Evolutionary conservation across 1,139 yeast species (phyloP).

Genomic region (Nakaseomyces nivariensis): DNA sequence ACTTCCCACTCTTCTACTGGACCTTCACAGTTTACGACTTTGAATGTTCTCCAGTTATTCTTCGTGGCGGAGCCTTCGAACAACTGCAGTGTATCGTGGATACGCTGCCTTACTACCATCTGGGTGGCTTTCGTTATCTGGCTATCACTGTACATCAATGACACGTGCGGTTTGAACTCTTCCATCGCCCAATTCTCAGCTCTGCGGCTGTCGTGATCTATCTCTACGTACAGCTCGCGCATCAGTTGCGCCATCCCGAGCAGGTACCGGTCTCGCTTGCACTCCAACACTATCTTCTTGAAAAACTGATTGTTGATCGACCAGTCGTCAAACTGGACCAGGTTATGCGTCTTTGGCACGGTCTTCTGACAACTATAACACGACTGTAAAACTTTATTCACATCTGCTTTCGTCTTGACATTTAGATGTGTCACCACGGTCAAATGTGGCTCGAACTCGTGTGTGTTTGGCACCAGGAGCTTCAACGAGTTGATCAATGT

Average conservation of each 20-base stretch:
- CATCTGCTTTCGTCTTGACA: conserved; percentile 44
- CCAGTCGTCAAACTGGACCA: conserved; percentile 30
- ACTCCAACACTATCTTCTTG: conserved; percentile 55
- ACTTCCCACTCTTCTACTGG: conserved; percentile 64
- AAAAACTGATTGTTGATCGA: conserved; percentile 39
- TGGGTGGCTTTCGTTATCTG: conserved; percentile 62
- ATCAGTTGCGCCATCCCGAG: conserved; percentile 59
- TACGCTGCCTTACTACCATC: conserved; percentile 57
- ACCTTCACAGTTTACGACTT: conserved; percentile 66
- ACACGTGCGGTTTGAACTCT: conserved; percentile 65
- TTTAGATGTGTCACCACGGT: conserved; percentile 58
- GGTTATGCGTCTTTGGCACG: conserved; percentile 10
- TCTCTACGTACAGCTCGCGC: conserved; percentile 53
- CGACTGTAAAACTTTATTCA: conserved; percentile 51
- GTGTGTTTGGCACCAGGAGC: conserved; percentile 63
- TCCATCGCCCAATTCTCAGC: conserved; percentile 39
- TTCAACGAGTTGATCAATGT: conserved; percentile 56
- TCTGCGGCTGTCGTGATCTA: conserved; percentile 14
- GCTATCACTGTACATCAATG: conserved; percentile 57
- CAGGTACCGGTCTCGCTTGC: conserved; percentile 45
- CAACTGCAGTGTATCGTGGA: conserved; percentile 56
- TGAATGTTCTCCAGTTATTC: conserved; percentile 37
- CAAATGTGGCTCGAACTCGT: conserved; percentile 64
- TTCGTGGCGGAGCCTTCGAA: not conserved
- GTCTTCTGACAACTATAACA: conserved; percentile 30